phyloP scores from a whole-genome alignment of 768 basidiomycete genomes.

The Suillus ampliporus region DNA sequence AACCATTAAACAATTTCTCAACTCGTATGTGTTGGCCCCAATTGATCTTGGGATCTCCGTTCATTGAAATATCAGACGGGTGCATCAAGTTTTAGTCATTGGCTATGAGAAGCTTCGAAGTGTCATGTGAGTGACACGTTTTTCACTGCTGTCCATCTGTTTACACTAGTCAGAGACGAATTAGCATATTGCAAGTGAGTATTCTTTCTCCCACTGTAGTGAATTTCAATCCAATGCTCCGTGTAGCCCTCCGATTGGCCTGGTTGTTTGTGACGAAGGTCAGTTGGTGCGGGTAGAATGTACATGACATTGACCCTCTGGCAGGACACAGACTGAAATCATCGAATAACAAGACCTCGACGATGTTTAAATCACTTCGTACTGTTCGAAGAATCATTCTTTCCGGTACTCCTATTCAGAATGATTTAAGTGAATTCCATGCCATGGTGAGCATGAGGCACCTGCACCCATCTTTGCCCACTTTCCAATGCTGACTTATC shows the following conservation, averaged over 20 bases:
- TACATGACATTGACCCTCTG: constrained; percentile 1
- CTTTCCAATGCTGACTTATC: constrained; percentile 10
- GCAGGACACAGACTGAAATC: constrained; percentile 92
- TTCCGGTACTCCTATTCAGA: constrained; percentile 97
- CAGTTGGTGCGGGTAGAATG: neutral
- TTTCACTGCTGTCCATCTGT: constrained; percentile 10
- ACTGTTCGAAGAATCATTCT: constrained; percentile 85
- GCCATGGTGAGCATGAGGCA: constrained; percentile 74
- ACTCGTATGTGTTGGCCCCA: constrained; percentile 56
- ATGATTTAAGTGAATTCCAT: constrained; percentile 94
- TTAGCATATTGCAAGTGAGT: constrained; percentile 69
- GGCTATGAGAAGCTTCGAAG: constrained; percentile 91
- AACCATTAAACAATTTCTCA: constrained; percentile 71
- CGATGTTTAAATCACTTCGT: constrained; percentile 79
- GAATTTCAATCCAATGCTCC: neutral
- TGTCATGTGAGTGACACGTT: constrained; percentile 64
- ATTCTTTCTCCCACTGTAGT: neutral
- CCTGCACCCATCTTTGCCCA: neutral
- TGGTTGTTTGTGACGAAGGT: constrained; percentile 98
- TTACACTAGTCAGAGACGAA: constrained; percentile 48
- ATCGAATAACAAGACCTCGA: constrained; percentile 86
- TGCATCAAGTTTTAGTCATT: constrained; percentile 88
- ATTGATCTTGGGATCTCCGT: constrained; percentile 3
- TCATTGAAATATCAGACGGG: constrained; percentile 49
- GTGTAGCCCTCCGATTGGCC: constrained; percentile 83